A percentile compares a stretch with the other conserved stretches of the same genome.
These are phyloP conservation scores for Paracoccidioides lutzii DNA, from an alignment of 2,329 filamentous ascomycete species.

Conservation along the genomic window DNA sequence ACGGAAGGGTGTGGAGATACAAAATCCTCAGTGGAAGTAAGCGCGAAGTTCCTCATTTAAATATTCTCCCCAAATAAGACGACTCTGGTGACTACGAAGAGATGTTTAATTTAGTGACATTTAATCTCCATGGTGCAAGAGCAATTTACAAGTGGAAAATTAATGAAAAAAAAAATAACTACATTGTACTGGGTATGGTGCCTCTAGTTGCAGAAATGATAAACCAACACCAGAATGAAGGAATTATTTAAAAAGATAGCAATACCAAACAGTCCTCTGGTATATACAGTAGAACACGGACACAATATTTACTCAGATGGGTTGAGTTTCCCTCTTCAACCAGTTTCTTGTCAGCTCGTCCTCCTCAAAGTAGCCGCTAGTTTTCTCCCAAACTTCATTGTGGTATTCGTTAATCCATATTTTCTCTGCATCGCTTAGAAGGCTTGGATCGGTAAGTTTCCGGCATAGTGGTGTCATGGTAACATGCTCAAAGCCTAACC, in stretches of 20 bases:
- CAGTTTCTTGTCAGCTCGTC: slow-evolving; percentile 62
- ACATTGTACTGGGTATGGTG: too few relatives aligned
- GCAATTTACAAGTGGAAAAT: too few relatives aligned
- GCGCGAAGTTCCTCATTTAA: neutral
- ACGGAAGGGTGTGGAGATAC: neutral
- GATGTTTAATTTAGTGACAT: too few relatives aligned
- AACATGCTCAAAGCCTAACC: slow-evolving; percentile 88
- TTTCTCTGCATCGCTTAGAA: slow-evolving; percentile 64
- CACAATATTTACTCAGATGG: slow-evolving; percentile 17
- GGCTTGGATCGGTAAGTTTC: slow-evolving; percentile 63
- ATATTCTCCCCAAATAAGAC: neutral
- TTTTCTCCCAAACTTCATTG: slow-evolving; percentile 68
- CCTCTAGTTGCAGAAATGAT: too few relatives aligned
- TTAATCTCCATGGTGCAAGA: too few relatives aligned
- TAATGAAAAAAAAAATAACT: too few relatives aligned
- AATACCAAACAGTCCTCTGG: too few relatives aligned
- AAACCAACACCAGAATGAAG: too few relatives aligned
- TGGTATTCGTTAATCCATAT: slow-evolving; percentile 83
- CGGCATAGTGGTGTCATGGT: slow-evolving; percentile 93
- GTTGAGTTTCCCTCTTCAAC: slow-evolving; percentile 75
- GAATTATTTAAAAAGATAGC: too few relatives aligned
- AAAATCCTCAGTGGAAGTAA: neutral
- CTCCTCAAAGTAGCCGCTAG: slow-evolving; percentile 58
- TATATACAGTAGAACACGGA: neutral
- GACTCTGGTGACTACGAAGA: too few relatives aligned